Evolutionary conservation across 768 basidiomycete species (phyloP), one percentile per base, ranked within the genome.

Genomic region (Trametopsis cervina): DNA sequence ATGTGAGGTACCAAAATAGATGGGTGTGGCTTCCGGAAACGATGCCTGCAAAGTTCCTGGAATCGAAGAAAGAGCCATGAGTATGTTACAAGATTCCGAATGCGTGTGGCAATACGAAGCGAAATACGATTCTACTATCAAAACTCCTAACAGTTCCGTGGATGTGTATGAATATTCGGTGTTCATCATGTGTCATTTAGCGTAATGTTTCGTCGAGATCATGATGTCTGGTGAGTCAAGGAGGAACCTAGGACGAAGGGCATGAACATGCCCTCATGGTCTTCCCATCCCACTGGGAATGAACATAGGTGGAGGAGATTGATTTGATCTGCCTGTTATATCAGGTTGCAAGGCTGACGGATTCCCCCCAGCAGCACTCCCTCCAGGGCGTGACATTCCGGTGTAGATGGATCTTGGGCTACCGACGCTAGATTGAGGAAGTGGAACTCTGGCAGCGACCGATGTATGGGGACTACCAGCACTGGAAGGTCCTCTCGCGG

Each of bases 381-480:
- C 43, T 13, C 42, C 39, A 13, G 44, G 50, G 27, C 44, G 36
- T 3, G 44, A 51, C 44, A 12, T 11, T 17, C 42, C 25, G 10
- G 53, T 54, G 33, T 54, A 54, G 17, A 44, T 26, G 12, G 49
- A 50, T 1, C 53, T 43, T 12, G 53, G 53, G 27, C 53, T 54
- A 22, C 53, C 53, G 7, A 46, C 53, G 17, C 35, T 54, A 3
- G 53, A 54, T 15, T 43, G 29, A 29, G 50, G 50, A 37, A 51
- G 25, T 23, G 50, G 50, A 3, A 51, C 50, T 18, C 26, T 42
- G 27, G 49, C 35, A 23, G 42, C 36, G 15, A 35, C 37, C 21
- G 42, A 41, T 25, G 41, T 43, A 5, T 23, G 21, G 35, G 40
- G 40, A 21, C 41, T 48, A 26, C 20, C 47, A 12, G 20, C 40